These are phyloP conservation scores for Plicaturopsis crispa DNA, from an alignment of 768 basidiomycete genomes.

Conservation along the genomic window DNA sequence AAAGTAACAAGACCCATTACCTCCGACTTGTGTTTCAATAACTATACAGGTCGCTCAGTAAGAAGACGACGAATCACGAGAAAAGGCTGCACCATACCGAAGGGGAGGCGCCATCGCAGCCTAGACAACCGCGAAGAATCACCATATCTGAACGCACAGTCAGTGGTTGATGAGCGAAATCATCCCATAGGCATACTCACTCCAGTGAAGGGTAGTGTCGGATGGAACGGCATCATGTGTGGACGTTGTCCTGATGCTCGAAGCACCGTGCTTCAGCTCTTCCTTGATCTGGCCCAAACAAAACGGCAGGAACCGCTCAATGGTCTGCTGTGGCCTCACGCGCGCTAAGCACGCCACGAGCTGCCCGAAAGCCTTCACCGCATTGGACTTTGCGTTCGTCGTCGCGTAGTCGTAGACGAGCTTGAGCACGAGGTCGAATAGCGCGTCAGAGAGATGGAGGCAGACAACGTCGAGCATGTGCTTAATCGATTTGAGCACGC, in stretches of 20 bases:
- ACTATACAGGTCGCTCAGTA: too few species aligned
- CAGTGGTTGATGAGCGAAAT: conserved; percentile 1
- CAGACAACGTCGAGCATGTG: conserved; percentile 77
- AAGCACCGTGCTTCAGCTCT: conserved; percentile 87
- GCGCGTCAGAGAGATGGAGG: conserved; percentile 65
- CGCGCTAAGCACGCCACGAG: conserved; percentile 80
- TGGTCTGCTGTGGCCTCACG: conserved; percentile 65
- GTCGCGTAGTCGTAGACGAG: conserved; percentile 82
- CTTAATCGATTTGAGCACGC: conserved; percentile 71
- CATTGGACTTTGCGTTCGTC: conserved; percentile 85
- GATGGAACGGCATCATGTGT: conserved; percentile 67
- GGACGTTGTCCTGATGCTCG: conserved; percentile 76
- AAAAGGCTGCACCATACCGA: not conserved
- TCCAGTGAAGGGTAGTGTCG: conserved; percentile 87
- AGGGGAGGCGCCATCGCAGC: conserved; percentile 47
- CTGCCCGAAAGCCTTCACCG: conserved; percentile 86
- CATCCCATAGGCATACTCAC: not conserved
- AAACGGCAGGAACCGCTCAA: conserved; percentile 74
- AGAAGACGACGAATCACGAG: conserved; percentile 6
- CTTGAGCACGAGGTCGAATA: conserved; percentile 82
- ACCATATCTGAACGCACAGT: conserved; percentile 49
- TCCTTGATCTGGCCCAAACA: conserved; percentile 72
- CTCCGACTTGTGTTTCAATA: conserved; percentile 61
- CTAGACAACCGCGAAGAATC: conserved; percentile 77
- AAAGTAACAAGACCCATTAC: conserved; percentile 56